These are phyloP conservation scores for Ilex paraguariensis DNA, from an alignment of 305 asterid genomes.

Conservation along the genomic window DNA sequence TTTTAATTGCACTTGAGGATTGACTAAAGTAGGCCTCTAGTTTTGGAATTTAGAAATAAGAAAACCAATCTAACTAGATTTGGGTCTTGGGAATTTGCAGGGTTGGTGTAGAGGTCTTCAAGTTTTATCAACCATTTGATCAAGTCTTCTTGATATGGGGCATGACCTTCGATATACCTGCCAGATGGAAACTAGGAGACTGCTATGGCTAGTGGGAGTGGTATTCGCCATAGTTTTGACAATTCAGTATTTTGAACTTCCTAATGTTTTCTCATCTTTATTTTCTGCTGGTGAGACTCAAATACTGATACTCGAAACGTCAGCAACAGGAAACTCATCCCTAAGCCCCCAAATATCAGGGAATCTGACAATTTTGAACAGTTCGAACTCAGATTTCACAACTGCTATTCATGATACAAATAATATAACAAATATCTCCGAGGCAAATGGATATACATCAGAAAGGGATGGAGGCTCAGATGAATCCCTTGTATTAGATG, in stretches of 20 bases:
- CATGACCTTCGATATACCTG: conserved; percentile 29
- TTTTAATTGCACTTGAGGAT: too few relatives aligned
- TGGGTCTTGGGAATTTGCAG: too few relatives aligned
- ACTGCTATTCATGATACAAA: conserved; percentile 14
- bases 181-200: conserved; percentile 44
- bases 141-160: conserved; percentile 30
- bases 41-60: too few relatives aligned
- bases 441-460: conserved; percentile 12
- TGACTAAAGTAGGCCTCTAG: too few relatives aligned
- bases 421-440: conserved; percentile 10
- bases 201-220: conserved; percentile 54
- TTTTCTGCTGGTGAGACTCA: conserved; percentile 29
- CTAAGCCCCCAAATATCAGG: conserved; percentile 10
- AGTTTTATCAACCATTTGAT: too few relatives aligned
- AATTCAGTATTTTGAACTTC: conserved; percentile 65
- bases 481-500: conserved; percentile 11
- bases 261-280: conserved; percentile 44
- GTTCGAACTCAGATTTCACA: conserved; percentile 14
- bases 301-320: conserved; percentile 8
- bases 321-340: conserved; percentile 22
- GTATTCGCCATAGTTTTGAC: conserved; percentile 51
- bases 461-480: conserved; percentile 13
- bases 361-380: conserved; percentile 17
- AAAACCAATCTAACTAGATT: too few relatives aligned
- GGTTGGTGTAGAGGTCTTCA: too few relatives aligned